These are phyloP conservation scores for Quercus phellos DNA, from an alignment of 331 rosid genomes.

Conservation along the genomic window DNA sequence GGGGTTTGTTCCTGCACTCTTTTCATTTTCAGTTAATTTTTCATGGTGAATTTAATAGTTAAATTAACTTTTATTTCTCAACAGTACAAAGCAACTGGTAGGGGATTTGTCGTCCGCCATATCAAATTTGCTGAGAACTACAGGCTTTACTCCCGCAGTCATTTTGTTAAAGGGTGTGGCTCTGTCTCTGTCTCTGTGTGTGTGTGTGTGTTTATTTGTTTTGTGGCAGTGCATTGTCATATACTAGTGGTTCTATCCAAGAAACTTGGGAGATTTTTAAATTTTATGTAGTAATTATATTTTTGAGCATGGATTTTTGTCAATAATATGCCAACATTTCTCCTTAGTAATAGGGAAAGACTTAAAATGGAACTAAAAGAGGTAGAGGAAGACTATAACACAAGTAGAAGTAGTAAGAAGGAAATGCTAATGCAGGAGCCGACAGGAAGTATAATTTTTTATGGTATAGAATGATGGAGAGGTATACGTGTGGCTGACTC, in stretches of 20 bases:
- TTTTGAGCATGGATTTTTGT: not conserved
- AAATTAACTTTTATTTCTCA: constrained; percentile 9
- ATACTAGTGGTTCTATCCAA: not conserved
- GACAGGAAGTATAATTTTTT: too few relatives aligned
- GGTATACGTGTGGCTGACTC: too few relatives aligned
- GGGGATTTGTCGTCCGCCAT: constrained; percentile 96
- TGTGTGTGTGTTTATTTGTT: not conserved
- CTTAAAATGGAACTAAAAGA: too few relatives aligned
- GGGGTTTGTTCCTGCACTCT: constrained; percentile 50
- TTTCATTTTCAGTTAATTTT: constrained; percentile 10
- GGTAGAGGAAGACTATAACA: too few relatives aligned
- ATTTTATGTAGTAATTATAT: not conserved
- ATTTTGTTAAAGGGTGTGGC: constrained; percentile 85
- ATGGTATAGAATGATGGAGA: too few relatives aligned
- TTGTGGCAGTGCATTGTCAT: not conserved
- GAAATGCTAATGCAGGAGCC: too few relatives aligned
- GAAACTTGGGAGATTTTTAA: not conserved
- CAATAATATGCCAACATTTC: not conserved
- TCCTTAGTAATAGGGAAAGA: too few relatives aligned
- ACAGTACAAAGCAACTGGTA: constrained; percentile 97
- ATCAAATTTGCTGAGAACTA: constrained; percentile 90
- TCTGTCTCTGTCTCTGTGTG: constrained; percentile 11
- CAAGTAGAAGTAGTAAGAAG: too few relatives aligned
- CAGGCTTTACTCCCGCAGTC: constrained; percentile 96
- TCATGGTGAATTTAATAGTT: not conserved